Conservation (phyloP, 768 basidiomycete genomes). For the Kwoniella bestiolae region DNA sequence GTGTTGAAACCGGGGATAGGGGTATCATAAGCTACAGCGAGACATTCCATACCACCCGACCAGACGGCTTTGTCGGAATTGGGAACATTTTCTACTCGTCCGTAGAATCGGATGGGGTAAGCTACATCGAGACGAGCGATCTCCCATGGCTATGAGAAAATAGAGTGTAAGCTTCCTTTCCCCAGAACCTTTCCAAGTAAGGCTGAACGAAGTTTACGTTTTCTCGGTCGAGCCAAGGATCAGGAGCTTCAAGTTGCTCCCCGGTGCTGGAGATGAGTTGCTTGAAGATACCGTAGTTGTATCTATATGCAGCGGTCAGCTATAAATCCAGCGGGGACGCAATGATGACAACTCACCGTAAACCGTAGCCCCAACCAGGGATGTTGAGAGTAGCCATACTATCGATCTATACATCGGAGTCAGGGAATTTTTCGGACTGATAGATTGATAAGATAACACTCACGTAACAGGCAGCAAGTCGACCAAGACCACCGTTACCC, state of each 20-base stretch:
- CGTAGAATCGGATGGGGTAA: constrained; percentile 77
- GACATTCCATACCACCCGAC: constrained; percentile 87
- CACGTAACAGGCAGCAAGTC: constrained; percentile 95
- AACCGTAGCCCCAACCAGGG: constrained; percentile 93
- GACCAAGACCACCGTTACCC: constrained; percentile 93
- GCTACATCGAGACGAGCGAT: constrained; percentile 67
- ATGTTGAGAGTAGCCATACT: constrained; percentile 87
- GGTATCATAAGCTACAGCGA: constrained; percentile 91
- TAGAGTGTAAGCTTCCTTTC: too few species aligned
- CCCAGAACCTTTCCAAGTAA: neutral
- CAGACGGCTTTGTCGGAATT: constrained; percentile 56
- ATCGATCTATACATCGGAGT: constrained; percentile 60
- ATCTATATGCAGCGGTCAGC: constrained; percentile 21
- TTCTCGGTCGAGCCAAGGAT: constrained; percentile 61
- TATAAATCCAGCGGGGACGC: neutral
- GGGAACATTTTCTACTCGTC: constrained; percentile 69
- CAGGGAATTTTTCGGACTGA: neutral
- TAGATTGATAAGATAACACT: constrained; percentile 24
- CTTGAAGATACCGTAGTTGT: constrained; percentile 94
- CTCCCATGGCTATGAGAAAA: constrained; percentile 53
- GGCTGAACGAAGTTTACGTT: constrained; percentile 32
- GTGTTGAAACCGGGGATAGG: constrained; percentile 65
- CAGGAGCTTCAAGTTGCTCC: constrained; percentile 59
- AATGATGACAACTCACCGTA: constrained; percentile 65
- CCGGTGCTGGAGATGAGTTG: constrained; percentile 69